Conservation (phyloP, 2,329 filamentous ascomycete genomes). For the Ceratocystis destructans region DNA sequence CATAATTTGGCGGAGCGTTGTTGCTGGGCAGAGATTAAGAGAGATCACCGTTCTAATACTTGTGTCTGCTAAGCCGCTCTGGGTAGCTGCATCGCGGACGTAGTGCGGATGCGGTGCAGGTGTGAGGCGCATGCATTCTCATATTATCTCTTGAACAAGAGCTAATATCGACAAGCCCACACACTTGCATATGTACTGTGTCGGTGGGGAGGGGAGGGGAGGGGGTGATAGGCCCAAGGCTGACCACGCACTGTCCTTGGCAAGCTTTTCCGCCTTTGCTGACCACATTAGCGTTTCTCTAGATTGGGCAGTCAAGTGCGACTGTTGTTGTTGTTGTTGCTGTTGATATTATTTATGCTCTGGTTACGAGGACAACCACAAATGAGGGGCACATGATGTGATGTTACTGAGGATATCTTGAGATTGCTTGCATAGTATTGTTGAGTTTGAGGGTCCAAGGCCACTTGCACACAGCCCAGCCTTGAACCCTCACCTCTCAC, state of each 20-base stretch:
- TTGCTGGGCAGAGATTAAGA: neutral
- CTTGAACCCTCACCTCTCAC: neutral
- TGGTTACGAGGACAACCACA: constrained; percentile 2
- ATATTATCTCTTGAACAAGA: neutral
- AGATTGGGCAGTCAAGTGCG: neutral
- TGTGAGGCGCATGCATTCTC: constrained; percentile 2
- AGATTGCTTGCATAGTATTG: neutral
- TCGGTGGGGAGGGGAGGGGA: neutral
- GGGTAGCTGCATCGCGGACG: neutral
- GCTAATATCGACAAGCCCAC: neutral
- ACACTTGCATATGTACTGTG: neutral
- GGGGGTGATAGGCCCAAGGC: neutral
- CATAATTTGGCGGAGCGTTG: neutral
- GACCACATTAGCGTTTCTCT: no score
- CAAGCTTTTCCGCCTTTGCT: no score
- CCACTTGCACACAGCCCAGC: neutral
- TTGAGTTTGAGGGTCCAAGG: neutral
- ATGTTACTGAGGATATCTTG: neutral
- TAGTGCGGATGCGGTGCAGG: neutral
- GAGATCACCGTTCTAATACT: neutral
- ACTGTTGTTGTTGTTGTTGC: neutral
- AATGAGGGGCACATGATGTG: neutral
- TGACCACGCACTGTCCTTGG: neutral
- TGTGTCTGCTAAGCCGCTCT: neutral
- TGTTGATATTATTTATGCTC: neutral